Evolutionary conservation across 148 eudicot genomes (phyloP).

Genomic region (Vaccinium corymbosum): DNA sequence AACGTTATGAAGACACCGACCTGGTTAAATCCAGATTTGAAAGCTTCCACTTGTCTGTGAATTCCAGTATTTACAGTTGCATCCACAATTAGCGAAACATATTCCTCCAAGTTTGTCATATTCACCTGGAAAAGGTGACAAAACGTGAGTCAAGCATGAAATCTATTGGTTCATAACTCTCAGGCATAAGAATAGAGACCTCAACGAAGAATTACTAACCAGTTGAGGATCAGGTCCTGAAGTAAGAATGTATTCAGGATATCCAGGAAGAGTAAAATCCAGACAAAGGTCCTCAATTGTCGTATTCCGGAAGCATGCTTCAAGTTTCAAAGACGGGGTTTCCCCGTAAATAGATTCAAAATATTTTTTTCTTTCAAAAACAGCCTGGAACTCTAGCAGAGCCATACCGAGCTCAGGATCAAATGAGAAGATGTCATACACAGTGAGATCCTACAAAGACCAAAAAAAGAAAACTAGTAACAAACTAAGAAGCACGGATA

Average conservation of each 20-base stretch:
- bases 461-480: neutral
- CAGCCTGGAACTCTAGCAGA: slow-evolving; percentile 80
- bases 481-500: neutral
- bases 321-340: slow-evolving; percentile 19
- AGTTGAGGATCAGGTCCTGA: slow-evolving; percentile 42
- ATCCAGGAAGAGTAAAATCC: slow-evolving; percentile 91
- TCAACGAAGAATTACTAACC: slow-evolving; percentile 38
- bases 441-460: slow-evolving; percentile 62
- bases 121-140: slow-evolving; percentile 48
- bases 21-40: slow-evolving; percentile 87
- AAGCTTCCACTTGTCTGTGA: slow-evolving; percentile 83
- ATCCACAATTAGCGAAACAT: slow-evolving; percentile 64
- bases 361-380: slow-evolving; percentile 53
- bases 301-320: slow-evolving; percentile 47
- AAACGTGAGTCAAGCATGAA: neutral
- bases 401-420: slow-evolving; percentile 72
- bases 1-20: slow-evolving; percentile 27
- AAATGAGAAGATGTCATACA: slow-evolving; percentile 82
- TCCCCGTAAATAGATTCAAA: slow-evolving; percentile 33
- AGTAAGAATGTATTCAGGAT: slow-evolving; percentile 64
- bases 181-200: neutral
- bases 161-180: neutral
- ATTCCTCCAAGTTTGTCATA: slow-evolving; percentile 67
- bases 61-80: slow-evolving; percentile 82
- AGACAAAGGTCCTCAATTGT: slow-evolving; percentile 79